Percentiles rank a stretch among this genome's conserved stretches.
Evolutionary conservation across 2,329 filamentous ascomycete genomes (phyloP).

Genomic region (Akanthomyces uredinophilus): DNA sequence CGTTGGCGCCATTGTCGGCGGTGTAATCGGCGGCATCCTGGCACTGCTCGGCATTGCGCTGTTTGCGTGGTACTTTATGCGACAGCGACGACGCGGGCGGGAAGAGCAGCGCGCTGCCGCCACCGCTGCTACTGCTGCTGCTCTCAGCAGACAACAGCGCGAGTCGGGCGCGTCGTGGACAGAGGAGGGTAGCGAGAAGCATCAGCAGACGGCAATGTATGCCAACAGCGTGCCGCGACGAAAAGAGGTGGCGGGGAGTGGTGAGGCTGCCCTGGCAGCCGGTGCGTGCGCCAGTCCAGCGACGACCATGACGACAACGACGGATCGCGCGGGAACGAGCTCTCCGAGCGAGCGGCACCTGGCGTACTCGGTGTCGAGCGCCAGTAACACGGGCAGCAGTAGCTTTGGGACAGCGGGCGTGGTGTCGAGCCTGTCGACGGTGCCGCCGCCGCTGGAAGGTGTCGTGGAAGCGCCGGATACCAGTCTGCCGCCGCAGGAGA

Average conservation of each 20-base stretch:
- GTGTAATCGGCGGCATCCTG: not conserved
- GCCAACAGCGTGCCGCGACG: not conserved
- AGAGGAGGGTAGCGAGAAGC: not conserved
- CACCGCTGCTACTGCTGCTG: not conserved
- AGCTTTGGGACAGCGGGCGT: not conserved
- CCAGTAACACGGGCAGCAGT: not conserved
- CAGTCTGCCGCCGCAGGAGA: not conserved
- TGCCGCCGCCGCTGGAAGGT: not conserved
- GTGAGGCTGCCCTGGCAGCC: too few relatives aligned
- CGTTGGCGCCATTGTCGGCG: conserved; percentile 1
- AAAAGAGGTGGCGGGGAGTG: not conserved
- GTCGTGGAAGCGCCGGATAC: conserved; percentile 9
- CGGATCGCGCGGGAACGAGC: not conserved
- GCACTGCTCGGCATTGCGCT: not conserved
- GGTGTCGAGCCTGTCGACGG: not conserved
- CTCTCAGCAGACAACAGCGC: not conserved
- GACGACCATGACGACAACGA: not conserved
- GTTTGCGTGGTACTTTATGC: not conserved
- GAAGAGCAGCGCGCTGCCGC: not conserved
- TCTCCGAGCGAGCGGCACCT: not conserved
- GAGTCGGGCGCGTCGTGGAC: not conserved
- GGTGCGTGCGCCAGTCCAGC: not conserved
- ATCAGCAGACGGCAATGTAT: too few relatives aligned
- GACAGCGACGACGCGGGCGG: not conserved
- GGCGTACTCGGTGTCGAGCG: conserved; percentile 9